A percentile compares a stretch with the other conserved stretches of the same genome.
phyloP scores from a whole-genome alignment of 768 basidiomycete species.

The Mycena chlorophos region DNA sequence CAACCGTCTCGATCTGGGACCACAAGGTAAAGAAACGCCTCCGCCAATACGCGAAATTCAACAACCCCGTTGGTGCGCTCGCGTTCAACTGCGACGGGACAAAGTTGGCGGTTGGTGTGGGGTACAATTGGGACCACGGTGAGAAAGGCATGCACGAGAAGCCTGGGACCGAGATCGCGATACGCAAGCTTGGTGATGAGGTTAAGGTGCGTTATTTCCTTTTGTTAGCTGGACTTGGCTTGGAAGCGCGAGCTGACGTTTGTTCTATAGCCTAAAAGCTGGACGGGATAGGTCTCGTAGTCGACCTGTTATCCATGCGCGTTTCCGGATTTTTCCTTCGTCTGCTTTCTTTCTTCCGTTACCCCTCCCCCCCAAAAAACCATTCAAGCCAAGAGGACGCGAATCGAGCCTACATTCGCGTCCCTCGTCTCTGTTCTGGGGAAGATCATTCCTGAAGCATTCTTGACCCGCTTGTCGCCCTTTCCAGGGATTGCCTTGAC shows the following conservation, averaged over 20 bases:
- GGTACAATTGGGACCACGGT: conserved; percentile 91
- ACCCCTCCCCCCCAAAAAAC: not conserved
- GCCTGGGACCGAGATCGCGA: conserved; percentile 58
- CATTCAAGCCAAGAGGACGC: conserved; percentile 13
- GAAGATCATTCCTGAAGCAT: conserved; percentile 19
- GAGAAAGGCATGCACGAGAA: conserved; percentile 69
- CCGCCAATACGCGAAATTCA: conserved; percentile 83
- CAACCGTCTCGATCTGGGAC: conserved; percentile 95
- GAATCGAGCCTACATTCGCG: conserved; percentile 8
- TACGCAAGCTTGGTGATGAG: conserved; percentile 72
- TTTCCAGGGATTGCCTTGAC: conserved; percentile 7
- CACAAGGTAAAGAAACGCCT: conserved; percentile 94
- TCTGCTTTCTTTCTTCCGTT: not conserved
- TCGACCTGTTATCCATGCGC: conserved; percentile 20
- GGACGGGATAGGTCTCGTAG: conserved; percentile 25
- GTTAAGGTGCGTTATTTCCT: conserved; percentile 55
- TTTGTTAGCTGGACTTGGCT: not conserved
- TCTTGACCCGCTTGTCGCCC: conserved; percentile 17
- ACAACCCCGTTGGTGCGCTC: conserved; percentile 71
- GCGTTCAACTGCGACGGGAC: conserved; percentile 84
- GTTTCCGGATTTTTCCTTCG: not conserved
- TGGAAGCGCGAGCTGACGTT: not conserved
- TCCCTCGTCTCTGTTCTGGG: conserved; percentile 12
- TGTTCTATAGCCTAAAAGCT: conserved; percentile 30
- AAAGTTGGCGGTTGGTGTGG: conserved; percentile 78